Base-by-base conservation (phyloP, 306 rosid genomes). In the Carpinus fangiana region DNA sequence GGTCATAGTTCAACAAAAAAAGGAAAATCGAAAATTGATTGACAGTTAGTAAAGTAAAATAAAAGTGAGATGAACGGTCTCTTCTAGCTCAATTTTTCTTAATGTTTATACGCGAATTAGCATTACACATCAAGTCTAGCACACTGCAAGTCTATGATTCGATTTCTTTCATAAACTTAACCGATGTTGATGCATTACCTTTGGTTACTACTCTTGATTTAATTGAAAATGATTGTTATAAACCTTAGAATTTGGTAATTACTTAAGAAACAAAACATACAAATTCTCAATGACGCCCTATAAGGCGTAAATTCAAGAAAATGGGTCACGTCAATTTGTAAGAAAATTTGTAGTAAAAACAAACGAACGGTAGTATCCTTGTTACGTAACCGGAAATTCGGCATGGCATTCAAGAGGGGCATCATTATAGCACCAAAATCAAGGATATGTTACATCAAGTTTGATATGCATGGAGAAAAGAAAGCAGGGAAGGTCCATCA, bases 371-470 rank as follows among this genome's bases (percentile, higher is more conserved):
- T 3, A 38, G 41, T 4, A 38, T 38, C 41, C 6, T 5, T 38
- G 6, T 38, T 38, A 38, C 41, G 41, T 38, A 38, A 38, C 41
- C 4, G 41, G 41, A 38, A 3, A 38, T 38, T 38, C 0, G 80
- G 82, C 65, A 73, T 64, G 75, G 31, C 76, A 86, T 83, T 72
- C 79, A 80, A 83, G 83, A 4, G 69, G 7, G 72, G 72, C 72
- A 67, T 67, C 72, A 81, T 66, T 28, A 57, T 50, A 64, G 84
- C 88, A 84, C 82, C 81, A 81, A 80, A 80, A 76, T 84, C 76
- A 87, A 86, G 77, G 83, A 80, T 76, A 74, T 41, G 90, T 86
- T 86, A 84, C 88, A 68, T 86, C 91, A 84, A 82, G 78, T 16
- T 84, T 81, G 84, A 83, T 70, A 69, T 67, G 79, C 73, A 75